These are phyloP conservation scores for Elongisporangium undulatum DNA, from an alignment of 352 stramenopile species.

Conservation along the genomic window DNA sequence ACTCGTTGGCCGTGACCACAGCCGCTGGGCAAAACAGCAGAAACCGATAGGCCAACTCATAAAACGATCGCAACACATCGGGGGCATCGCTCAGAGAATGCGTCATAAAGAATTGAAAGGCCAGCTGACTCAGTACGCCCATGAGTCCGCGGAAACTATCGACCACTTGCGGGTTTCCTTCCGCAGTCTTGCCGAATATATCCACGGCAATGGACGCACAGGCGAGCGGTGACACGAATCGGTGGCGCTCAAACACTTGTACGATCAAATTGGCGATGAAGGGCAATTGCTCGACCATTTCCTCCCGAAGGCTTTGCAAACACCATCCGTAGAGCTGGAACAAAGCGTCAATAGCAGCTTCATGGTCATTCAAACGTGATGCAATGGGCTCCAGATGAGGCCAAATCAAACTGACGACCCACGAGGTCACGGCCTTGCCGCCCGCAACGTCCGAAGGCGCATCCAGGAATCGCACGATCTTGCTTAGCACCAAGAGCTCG, in stretches of 20 bases:
- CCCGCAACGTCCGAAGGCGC: slow-evolving; percentile 45
- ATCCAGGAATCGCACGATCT: slow-evolving; percentile 63
- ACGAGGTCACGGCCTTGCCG: slow-evolving; percentile 38
- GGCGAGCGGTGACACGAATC: slow-evolving; percentile 59
- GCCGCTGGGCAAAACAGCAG: slow-evolving; percentile 65
- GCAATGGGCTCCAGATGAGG: slow-evolving; percentile 46
- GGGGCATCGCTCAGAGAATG: slow-evolving; percentile 54
- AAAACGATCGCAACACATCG: slow-evolving; percentile 62
- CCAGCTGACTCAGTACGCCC: slow-evolving; percentile 47
- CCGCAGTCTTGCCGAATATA: slow-evolving; percentile 50
- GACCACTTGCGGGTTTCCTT: slow-evolving; percentile 29
- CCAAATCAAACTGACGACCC: slow-evolving; percentile 48
- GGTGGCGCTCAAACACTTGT: slow-evolving; percentile 44
- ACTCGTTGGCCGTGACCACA: slow-evolving; percentile 47
- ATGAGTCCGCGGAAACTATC: slow-evolving; percentile 53
- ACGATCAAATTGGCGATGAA: slow-evolving; percentile 55
- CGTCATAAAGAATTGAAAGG: slow-evolving; percentile 62
- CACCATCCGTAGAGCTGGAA: slow-evolving; percentile 74
- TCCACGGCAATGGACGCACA: slow-evolving; percentile 61
- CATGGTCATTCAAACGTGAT: slow-evolving; percentile 29
- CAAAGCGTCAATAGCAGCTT: slow-evolving; percentile 45
- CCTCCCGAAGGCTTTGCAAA: slow-evolving; percentile 53
- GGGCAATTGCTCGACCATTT: slow-evolving; percentile 46
- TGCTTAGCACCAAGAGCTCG: slow-evolving; percentile 66
- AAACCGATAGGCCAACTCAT: slow-evolving; percentile 64